Base-by-base conservation (phyloP, 257 asterid genomes). In the Salvia hispanica region DNA sequence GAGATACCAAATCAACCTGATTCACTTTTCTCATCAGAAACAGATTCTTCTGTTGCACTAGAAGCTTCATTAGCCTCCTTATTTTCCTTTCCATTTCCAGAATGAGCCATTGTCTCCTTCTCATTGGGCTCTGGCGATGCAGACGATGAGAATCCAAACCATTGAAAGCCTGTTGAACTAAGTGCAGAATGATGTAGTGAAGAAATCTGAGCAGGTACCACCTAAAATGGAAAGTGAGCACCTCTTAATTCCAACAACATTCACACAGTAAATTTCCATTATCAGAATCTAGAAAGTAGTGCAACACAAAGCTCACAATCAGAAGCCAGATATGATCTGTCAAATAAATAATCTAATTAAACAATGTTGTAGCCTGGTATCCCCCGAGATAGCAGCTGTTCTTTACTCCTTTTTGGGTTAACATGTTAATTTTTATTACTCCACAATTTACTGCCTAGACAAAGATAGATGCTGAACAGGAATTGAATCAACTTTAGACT, bases 91-190 rank as follows among this genome's bases (percentile, higher is more conserved):
- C 74, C 80, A 25, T 21, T 69, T 70, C 62, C 80, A 13, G 89
- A 72, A 72, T 78, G 81, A 57, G 78, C 54, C 21, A 76, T 40
- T 11, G 76, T 43, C 67, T 88, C 95, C 78, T 85, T 84, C 52
- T 84, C 86, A 46, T 76, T 75, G 53, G 78, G 52, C 64, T 84
- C 81, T 42, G 87, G 79, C 6, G 94, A 77, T 66, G 95, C 86
- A 72, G 91, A 83, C 6, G 98, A 87, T 31, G 92, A 83, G 69
- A 89, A 74, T 34, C 90, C 74, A 62, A 79, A 75, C 79, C 85
- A 61, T 68, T 86, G 94, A 44, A 81, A 70, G 42, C 79, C 47
- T 28, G 84, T 66, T 59, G 86, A 72, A 40, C 56, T 71, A 56
- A 72, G 60, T 36, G 82, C 60, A 31, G 89, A 80, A 48, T 71